phyloP scores from a whole-genome alignment of 306 rosid genomes.

The Cucurbita moschata region DNA sequence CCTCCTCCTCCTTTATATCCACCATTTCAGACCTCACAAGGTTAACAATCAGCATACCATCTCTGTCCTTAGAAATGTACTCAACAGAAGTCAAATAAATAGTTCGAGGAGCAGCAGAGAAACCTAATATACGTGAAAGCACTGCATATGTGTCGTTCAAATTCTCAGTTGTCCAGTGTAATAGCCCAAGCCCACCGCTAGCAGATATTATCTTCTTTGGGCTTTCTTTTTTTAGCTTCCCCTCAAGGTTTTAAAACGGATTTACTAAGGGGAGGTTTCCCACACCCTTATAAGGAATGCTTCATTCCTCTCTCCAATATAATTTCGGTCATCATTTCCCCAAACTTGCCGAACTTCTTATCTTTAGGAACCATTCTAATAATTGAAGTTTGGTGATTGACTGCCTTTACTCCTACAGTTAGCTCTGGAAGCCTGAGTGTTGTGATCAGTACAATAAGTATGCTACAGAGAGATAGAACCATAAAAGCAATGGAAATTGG shows the following conservation, averaged over 20 bases:
- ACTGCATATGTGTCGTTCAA: conserved; percentile 54
- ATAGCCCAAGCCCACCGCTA: too few relatives aligned
- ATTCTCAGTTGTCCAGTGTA: conserved; percentile 18
- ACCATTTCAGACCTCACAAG: conserved; percentile 41
- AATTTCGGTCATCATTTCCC: conserved; percentile 73
- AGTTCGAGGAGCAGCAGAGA: conserved; percentile 53
- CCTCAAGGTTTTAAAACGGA: too few relatives aligned
- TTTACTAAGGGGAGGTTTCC: too few relatives aligned
- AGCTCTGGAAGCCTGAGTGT: conserved; percentile 50
- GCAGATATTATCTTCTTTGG: too few relatives aligned
- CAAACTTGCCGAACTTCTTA: conserved; percentile 27
- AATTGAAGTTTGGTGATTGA: conserved; percentile 16
- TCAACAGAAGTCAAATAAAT: conserved; percentile 30
- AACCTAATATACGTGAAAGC: conserved; percentile 51
- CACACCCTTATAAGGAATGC: too few relatives aligned
- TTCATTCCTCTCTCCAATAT: conserved; percentile 1
- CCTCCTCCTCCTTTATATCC: conserved; percentile 37
- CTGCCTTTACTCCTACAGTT: conserved; percentile 9
- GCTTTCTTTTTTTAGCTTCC: too few relatives aligned
- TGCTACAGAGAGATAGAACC: conserved; percentile 29
- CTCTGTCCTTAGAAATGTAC: conserved; percentile 36
- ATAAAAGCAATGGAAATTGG: conserved; percentile 32
- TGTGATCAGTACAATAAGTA: conserved; percentile 25
- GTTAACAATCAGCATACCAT: conserved; percentile 59
- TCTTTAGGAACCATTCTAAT: conserved; percentile 18